Base-by-base conservation (phyloP, 306 rosid genomes). In the Corylus americana region DNA sequence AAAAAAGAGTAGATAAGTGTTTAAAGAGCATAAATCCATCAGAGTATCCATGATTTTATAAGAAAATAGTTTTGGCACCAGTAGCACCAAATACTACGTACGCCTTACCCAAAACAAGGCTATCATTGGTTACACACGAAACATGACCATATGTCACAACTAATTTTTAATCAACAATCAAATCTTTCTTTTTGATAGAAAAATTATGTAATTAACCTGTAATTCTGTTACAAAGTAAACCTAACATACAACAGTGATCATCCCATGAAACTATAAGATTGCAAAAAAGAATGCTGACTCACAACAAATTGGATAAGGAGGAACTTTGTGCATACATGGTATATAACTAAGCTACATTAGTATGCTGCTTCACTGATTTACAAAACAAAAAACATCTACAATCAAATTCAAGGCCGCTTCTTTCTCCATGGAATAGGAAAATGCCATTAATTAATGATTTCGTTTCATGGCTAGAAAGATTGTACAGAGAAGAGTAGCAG, bases 361-460 rank as follows among this genome's bases (percentile, higher is more conserved):
- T 87, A 10, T 89, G 90, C 89, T 88, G 93, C 92, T 93, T 91
- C 81, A 92, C 99, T 91, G 93, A 89, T 96, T 96, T 93, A 91
- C 99, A 96, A 88, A 54, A 91, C 99, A 96, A 88, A 54, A 96
- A 96, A 70, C 89, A 81, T 96, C 97, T 81, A 96, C 90, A 77
- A 94, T 91, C 76, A 87, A 80, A 87, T 89, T 92, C 94, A 93
- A 88, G 87, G 99, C 98, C 84, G 84, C 94, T 87, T 96, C 99
- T 86, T 96, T 93, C 85, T 96, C 99, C 99, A 90, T 70, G 70
- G 70, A 76, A 37, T 74, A 78, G 18, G 50, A 76, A 55, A 75
- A 50, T 0, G 47, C 3, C 73, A 81, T 81, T 77, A 89, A 73
- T 45, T 78, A 76, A 63, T 49, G 11, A 27, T 73, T 3, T 71